These are phyloP conservation scores for Rhizopus stolonifer DNA, from an alignment of 371 early-diverging fungal genomes.

Conservation along the genomic window DNA sequence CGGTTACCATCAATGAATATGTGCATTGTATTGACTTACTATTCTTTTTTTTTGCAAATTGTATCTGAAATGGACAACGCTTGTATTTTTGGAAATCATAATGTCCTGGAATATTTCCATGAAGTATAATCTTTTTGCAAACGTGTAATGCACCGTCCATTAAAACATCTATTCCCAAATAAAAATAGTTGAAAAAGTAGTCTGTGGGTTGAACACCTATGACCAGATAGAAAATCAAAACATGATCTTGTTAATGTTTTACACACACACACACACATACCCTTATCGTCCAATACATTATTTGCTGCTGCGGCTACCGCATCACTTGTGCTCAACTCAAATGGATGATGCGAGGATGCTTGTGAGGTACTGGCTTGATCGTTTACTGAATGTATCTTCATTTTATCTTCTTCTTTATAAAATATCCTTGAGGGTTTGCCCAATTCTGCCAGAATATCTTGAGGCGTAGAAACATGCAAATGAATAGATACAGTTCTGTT, in stretches of 20 bases:
- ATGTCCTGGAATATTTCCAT: conserved; percentile 76
- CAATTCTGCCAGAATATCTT: conserved; percentile 71
- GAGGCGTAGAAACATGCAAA: conserved; percentile 54
- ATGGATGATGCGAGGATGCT: conserved; percentile 6
- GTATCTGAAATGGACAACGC: conserved; percentile 53
- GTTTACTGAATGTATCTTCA: conserved; percentile 64
- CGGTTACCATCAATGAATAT: background rate
- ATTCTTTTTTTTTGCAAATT: conserved; percentile 32
- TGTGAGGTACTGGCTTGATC: conserved; percentile 17
- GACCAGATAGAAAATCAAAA: background rate
- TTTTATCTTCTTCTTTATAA: conserved; percentile 72
- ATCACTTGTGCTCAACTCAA: conserved; percentile 17
- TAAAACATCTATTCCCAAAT: conserved; percentile 71
- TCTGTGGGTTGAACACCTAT: conserved; percentile 44
- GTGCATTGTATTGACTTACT: background rate
- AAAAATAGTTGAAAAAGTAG: conserved; percentile 73
- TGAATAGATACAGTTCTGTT: conserved; percentile 35
- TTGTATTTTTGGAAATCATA: conserved; percentile 73
- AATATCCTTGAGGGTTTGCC: conserved; percentile 65
- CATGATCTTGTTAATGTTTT: background rate
- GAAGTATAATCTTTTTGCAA: conserved; percentile 73
- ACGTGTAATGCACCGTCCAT: conserved; percentile 69
- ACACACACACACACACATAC: background rate
- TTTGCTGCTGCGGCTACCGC: background rate
- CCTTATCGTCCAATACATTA: background rate